phyloP scores from a whole-genome alignment of 148 eudicot species.

The Beta vulgaris region DNA sequence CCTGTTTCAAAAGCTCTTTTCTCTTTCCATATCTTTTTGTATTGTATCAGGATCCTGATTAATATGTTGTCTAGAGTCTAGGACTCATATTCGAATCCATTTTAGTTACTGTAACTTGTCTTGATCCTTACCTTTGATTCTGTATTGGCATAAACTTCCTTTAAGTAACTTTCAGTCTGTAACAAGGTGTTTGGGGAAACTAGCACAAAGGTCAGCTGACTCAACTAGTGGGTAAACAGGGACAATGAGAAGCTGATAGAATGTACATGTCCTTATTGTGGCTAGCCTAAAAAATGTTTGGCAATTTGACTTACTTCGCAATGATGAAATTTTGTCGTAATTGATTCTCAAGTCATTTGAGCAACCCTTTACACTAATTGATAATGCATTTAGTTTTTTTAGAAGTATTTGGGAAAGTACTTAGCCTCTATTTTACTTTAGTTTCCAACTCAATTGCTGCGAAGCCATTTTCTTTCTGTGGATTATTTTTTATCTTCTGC shows the following conservation, averaged over 20 bases:
- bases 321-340: not conserved
- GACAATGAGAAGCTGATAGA: not conserved
- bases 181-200: not conserved
- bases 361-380: not conserved
- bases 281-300: not conserved
- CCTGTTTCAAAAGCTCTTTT: too few relatives aligned
- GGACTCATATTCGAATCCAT: not conserved
- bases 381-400: not conserved
- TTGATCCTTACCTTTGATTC: not conserved
- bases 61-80: not conserved
- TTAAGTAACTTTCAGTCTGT: not conserved
- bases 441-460: too few relatives aligned
- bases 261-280: not conserved
- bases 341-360: not conserved
- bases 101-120: not conserved
- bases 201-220: not conserved
- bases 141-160: not conserved
- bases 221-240: not conserved
- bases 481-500: too few relatives aligned
- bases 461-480: too few relatives aligned
- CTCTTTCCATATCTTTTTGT: not conserved
- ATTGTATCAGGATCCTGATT: not conserved
- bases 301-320: not conserved
- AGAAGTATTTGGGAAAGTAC: not conserved
- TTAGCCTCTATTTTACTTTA: too few relatives aligned